These are phyloP conservation scores for Phaeotremella skinneri DNA, from an alignment of 768 basidiomycete species.

Conservation along the genomic window DNA sequence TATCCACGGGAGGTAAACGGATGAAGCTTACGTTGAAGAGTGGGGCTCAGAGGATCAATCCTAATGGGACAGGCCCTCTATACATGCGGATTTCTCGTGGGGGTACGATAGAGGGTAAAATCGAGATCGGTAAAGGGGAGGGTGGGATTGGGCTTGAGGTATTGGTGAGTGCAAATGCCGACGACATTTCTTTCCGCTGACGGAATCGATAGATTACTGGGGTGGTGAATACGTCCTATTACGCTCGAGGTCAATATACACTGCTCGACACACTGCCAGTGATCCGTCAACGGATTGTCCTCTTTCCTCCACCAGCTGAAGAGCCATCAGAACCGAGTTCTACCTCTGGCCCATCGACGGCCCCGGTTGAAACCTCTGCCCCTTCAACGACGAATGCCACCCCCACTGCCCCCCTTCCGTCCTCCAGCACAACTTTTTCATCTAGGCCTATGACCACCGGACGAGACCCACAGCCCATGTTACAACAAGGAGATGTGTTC, in stretches of 20 bases:
- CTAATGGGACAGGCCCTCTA: slow-evolving; percentile 37
- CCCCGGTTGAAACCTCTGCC: too few species aligned
- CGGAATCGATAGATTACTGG: slow-evolving; percentile 28
- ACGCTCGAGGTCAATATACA: slow-evolving; percentile 45
- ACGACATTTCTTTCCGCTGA: not conserved
- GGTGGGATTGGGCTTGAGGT: slow-evolving; percentile 34
- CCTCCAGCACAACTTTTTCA: not conserved
- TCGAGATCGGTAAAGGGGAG: slow-evolving; percentile 43
- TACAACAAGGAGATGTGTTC: slow-evolving; percentile 26
- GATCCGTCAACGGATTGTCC: slow-evolving; percentile 11
- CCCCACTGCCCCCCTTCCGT: slow-evolving; percentile 5
- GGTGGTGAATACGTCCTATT: slow-evolving; percentile 35
- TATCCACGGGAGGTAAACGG: slow-evolving; percentile 35
- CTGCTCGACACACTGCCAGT: slow-evolving; percentile 40
- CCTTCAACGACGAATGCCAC: not conserved
- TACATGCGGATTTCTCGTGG: slow-evolving; percentile 28
- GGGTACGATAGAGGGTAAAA: slow-evolving; percentile 33
- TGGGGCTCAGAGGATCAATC: slow-evolving; percentile 29
- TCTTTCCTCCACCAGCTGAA: slow-evolving; percentile 25
- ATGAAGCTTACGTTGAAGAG: slow-evolving; percentile 25
- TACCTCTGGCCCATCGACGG: not conserved
- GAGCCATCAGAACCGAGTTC: not conserved
- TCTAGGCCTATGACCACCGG: not conserved
- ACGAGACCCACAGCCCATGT: slow-evolving; percentile 25
- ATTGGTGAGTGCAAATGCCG: slow-evolving; percentile 24